Conservation (phyloP, 1,284 basidiomycete species). For the Ganoderma sp. region DNA sequence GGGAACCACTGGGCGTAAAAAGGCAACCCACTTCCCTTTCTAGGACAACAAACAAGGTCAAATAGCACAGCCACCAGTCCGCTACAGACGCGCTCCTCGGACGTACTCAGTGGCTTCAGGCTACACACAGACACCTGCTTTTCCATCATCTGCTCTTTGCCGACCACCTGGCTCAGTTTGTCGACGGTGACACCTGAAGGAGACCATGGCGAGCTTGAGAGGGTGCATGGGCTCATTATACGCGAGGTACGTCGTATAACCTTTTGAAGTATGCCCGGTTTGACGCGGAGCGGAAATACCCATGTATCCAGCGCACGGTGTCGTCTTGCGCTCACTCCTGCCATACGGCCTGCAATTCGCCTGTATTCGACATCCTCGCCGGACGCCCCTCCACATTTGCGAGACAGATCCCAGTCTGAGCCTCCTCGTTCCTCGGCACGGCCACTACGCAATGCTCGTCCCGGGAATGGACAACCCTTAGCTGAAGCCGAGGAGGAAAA, state of each 20-base stretch:
- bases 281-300: too few relatives aligned
- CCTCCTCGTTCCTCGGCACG: not conserved
- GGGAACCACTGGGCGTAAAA: not conserved
- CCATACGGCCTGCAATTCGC: not conserved
- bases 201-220: not conserved
- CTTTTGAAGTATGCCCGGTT: not conserved
- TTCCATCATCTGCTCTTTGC: not conserved
- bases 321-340: not conserved
- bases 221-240: not conserved
- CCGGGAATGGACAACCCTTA: not conserved
- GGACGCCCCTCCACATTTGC: not conserved
- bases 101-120: too few relatives aligned
- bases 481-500: conserved; percentile 5
- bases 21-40: not conserved
- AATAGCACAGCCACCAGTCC: not conserved
- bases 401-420: not conserved
- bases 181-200: not conserved
- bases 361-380: not conserved
- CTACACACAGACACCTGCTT: not conserved
- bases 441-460: not conserved
- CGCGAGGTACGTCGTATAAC: not conserved
- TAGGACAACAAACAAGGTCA: not conserved
- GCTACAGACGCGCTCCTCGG: too few relatives aligned
- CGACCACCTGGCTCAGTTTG: not conserved
- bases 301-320: not conserved